phyloP scores from a whole-genome alignment of 306 rosid genomes.

The Dryas drummondii region DNA sequence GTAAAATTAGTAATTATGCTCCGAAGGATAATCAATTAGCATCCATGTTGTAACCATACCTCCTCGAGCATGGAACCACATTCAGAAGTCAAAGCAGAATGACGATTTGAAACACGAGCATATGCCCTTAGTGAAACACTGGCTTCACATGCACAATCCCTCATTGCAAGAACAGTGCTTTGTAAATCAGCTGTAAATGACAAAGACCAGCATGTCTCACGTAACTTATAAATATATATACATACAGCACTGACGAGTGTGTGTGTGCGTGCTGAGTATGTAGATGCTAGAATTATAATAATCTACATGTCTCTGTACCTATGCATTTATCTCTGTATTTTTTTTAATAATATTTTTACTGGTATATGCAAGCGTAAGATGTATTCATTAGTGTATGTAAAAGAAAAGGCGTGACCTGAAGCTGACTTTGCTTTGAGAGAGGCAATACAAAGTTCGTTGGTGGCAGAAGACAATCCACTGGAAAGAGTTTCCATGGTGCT shows the following conservation, averaged over 20 bases:
- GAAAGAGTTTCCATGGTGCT: slow-evolving; percentile 87
- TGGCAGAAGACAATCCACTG: slow-evolving; percentile 65
- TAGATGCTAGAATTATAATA: neutral
- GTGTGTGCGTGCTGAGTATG: neutral
- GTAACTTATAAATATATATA: neutral
- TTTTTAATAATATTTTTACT: neutral
- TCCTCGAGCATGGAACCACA: slow-evolving; percentile 99
- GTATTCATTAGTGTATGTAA: neutral
- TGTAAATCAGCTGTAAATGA: slow-evolving; percentile 67
- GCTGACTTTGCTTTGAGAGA: slow-evolving; percentile 84
- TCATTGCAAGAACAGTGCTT: slow-evolving; percentile 76
- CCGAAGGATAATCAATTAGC: neutral
- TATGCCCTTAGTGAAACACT: slow-evolving; percentile 71
- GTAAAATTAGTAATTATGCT: neutral
- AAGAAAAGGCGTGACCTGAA: slow-evolving; percentile 54
- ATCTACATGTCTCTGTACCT: no score
- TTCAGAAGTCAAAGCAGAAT: slow-evolving; percentile 93
- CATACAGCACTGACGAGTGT: neutral
- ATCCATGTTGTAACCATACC: slow-evolving; percentile 40
- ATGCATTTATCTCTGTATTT: no score
- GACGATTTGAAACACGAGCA: slow-evolving; percentile 65
- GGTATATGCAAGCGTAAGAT: neutral
- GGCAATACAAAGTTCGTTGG: slow-evolving; percentile 69
- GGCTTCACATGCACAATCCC: slow-evolving; percentile 78
- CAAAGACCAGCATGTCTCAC: slow-evolving; percentile 15